Conservation (phyloP, 352 stramenopile genomes). For the Pythium biforme region DNA sequence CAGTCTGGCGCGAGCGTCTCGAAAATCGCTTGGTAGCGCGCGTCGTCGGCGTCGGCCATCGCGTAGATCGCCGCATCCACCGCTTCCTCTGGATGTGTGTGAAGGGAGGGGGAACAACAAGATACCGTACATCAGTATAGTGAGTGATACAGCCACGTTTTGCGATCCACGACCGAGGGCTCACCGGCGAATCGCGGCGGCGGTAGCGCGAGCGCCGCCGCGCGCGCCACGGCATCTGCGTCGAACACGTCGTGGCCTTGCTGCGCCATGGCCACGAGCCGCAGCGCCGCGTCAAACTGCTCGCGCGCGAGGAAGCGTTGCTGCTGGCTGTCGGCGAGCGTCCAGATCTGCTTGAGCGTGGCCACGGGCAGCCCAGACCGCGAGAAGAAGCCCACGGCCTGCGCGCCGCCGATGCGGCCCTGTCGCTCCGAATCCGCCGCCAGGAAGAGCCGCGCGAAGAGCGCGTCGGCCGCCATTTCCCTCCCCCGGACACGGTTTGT, state of each 20-base stretch:
- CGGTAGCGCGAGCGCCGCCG: slow-evolving; percentile 4
- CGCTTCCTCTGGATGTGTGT: slow-evolving; percentile 24
- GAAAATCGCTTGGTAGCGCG: slow-evolving; percentile 29
- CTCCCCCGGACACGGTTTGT: too few relatives aligned
- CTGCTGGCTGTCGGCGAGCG: slow-evolving; percentile 25
- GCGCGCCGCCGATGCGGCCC: slow-evolving; percentile 20
- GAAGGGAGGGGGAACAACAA: too few relatives aligned
- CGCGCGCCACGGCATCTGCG: background rate
- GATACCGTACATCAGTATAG: too few relatives aligned
- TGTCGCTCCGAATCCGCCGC: slow-evolving; percentile 27
- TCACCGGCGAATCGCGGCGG: slow-evolving; percentile 25
- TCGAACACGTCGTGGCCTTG: slow-evolving; percentile 27
- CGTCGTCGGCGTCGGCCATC: slow-evolving; percentile 25
- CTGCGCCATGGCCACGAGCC: slow-evolving; percentile 32
- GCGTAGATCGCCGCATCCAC: slow-evolving; percentile 19
- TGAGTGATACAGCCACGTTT: background rate
- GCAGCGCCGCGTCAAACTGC: slow-evolving; percentile 29
- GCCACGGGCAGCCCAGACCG: slow-evolving; percentile 26
- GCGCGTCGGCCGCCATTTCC: background rate
- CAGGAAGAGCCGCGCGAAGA: slow-evolving; percentile 31
- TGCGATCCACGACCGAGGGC: background rate
- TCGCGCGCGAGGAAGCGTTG: slow-evolving; percentile 17
- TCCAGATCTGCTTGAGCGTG: slow-evolving; percentile 38
- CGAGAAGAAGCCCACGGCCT: slow-evolving; percentile 33
- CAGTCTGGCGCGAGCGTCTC: slow-evolving; percentile 13